Base-by-base conservation (phyloP, 1,284 basidiomycete genomes). In the Anthracocystis walkeri region DNA sequence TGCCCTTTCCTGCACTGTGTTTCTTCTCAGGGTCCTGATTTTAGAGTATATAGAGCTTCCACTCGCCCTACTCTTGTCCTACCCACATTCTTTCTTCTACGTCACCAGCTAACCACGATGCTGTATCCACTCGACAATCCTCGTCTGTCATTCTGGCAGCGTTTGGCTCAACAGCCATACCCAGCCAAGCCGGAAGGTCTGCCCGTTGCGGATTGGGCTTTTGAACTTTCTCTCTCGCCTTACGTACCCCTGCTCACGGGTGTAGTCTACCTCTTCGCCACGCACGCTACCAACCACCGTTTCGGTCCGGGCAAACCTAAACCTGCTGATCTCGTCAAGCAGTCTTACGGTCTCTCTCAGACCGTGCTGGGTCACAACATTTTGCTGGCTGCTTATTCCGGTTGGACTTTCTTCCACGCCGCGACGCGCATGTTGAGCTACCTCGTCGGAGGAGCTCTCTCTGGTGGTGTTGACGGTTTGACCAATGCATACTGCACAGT, bases 401-500 rank as follows among this genome's bases (percentile, higher is more conserved):
- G 58, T 2, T 82, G 81, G 78, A 82, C 78, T 10, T 81, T 79
- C 56, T 65, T 74, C 52, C 67, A 71, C 51, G 68, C 77, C 21
- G 66, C 72, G 27, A 67, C 54, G 2, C 64, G 64, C 12, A 65
- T 78, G 51, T 52, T 57, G 21, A 31, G 35, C 44, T 79, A 79
- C 66, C 63, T 77, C 33, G 48, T 58, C 18, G 51, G 60, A 18
- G 75, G 72, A 12, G 58, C 51, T 16, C n/a, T 41, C 5, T 8
- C 72, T 21, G 67, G 72, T 16, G 69, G 80, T 29, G 12, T 74
- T 7, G 18, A 62, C 2, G 85, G 85, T 0, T 51, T 85, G 11
- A 64, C 75, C 29, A 81, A 82, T 49, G 82, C 81, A 14, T 83
- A 80, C 74, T 86, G 85, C 75, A 84, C 85, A 25, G 81, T 83